Percentiles rank a stretch among this genome's conserved stretches.
phyloP scores from a whole-genome alignment of 2,329 filamentous ascomycete genomes.

The Diaporthe amygdali region DNA sequence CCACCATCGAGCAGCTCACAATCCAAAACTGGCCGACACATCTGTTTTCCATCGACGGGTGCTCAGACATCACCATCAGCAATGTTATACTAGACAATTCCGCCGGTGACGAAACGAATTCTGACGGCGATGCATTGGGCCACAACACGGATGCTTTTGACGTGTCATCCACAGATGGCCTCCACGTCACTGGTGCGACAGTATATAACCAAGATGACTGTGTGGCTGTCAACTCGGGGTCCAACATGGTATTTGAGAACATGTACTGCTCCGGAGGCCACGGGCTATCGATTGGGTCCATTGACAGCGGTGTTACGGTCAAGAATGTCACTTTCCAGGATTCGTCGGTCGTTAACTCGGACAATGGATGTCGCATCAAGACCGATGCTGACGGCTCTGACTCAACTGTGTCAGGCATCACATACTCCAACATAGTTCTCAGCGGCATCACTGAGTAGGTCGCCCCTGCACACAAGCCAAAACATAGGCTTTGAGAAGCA shows the following conservation, averaged over 20 bases:
- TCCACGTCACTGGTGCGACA: slow-evolving; percentile 56
- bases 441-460: slow-evolving; percentile 25
- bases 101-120: slow-evolving; percentile 35
- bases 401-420: slow-evolving; percentile 27
- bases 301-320: slow-evolving; percentile 56
- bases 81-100: slow-evolving; percentile 45
- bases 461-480: no score
- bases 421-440: slow-evolving; percentile 33
- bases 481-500: no score
- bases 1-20: slow-evolving; percentile 43
- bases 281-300: slow-evolving; percentile 47
- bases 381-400: slow-evolving; percentile 52
- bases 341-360: slow-evolving; percentile 54
- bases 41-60: slow-evolving; percentile 44
- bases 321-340: slow-evolving; percentile 54
- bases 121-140: slow-evolving; percentile 26
- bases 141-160: slow-evolving; percentile 67
- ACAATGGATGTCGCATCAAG: slow-evolving; percentile 59
- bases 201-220: slow-evolving; percentile 69
- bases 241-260: slow-evolving; percentile 50
- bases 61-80: slow-evolving; percentile 40
- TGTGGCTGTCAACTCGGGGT: slow-evolving; percentile 60
- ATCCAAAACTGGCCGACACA: slow-evolving; percentile 49
- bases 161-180: slow-evolving; percentile 52
- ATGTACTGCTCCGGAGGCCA: slow-evolving; percentile 50